phyloP scores from a whole-genome alignment of 1,284 basidiomycete genomes.

The Abortiporus biennis region DNA sequence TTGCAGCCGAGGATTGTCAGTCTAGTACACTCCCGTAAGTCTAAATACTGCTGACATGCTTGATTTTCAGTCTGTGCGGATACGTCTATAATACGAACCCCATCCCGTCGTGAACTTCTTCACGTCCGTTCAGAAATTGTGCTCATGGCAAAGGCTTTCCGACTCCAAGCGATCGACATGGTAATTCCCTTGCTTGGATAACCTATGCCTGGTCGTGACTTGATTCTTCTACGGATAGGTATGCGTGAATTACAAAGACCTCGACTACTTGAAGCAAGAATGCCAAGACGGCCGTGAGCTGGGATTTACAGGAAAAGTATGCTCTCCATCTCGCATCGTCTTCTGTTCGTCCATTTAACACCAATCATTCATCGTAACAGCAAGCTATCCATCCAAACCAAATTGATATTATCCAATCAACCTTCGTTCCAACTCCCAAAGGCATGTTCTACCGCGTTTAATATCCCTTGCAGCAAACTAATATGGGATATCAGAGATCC shows the following conservation, averaged over 20 bases:
- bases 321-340: constrained; percentile 8
- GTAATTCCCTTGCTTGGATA: constrained; percentile 30
- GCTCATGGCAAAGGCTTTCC: constrained; percentile 80
- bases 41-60: not conserved
- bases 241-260: constrained; percentile 85
- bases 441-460: constrained; percentile 38
- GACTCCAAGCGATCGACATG: constrained; percentile 86
- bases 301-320: constrained; percentile 84
- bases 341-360: not conserved
- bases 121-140: constrained; percentile 85
- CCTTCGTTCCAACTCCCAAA: constrained; percentile 71
- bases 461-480: constrained; percentile 2
- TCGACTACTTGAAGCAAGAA: constrained; percentile 65
- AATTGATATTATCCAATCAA: constrained; percentile 72
- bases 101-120: constrained; percentile 69
- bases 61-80: constrained; percentile 70
- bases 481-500: constrained; percentile 53
- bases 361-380: constrained; percentile 33
- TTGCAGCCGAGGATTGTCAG: constrained; percentile 88
- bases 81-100: constrained; percentile 79
- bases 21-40: constrained; percentile 4
- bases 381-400: constrained; percentile 95
- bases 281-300: constrained; percentile 72
- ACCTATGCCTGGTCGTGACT: not conserved
- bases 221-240: constrained; percentile 44